Conservation (phyloP, 371 early-diverging fungal genomes). For the Globomyces sp. region DNA sequence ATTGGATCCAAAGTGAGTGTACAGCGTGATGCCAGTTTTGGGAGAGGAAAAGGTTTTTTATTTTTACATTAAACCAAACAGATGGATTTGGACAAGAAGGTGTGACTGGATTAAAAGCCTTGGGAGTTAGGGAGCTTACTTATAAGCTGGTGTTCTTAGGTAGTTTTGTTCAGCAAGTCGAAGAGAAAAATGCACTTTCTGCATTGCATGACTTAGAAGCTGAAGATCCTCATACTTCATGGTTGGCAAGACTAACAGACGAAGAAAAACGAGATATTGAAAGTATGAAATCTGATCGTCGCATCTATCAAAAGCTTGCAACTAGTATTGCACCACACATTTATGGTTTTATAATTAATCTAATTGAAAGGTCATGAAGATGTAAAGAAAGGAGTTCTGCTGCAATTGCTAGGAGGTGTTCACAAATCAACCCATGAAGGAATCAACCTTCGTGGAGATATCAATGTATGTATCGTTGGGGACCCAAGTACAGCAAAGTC, state of each 20-base stretch:
- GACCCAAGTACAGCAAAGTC: constrained; percentile 98
- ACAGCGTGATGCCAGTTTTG: constrained; percentile 57
- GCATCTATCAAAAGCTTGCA: constrained; percentile 71
- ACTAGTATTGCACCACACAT: constrained; percentile 94
- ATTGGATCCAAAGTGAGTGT: constrained; percentile 59
- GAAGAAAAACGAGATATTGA: constrained; percentile 75
- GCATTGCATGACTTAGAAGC: constrained; percentile 52
- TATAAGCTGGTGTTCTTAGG: constrained; percentile 91
- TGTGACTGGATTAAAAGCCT: constrained; percentile 80
- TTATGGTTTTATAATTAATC: constrained; percentile 62
- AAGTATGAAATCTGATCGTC: constrained; percentile 59
- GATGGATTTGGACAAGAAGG: constrained; percentile 74
- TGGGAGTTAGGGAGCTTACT: constrained; percentile 90
- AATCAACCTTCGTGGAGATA: constrained; percentile 95
- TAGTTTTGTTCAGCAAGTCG: constrained; percentile 71
- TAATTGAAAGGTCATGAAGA: constrained; percentile 78
- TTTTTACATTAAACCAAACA: too few relatives aligned
- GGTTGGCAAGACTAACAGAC: constrained; percentile 53
- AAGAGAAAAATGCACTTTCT: constrained; percentile 45
- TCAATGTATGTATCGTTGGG: constrained; percentile 98
- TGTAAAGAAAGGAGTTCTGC: constrained; percentile 95
- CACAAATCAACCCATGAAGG: constrained; percentile 94
- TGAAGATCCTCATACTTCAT: constrained; percentile 55
- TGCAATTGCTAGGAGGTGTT: constrained; percentile 97
- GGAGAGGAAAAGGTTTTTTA: constrained; percentile 33